These are phyloP conservation scores for Cytospora piceae DNA, from an alignment of 2,329 filamentous ascomycete genomes.

Conservation along the genomic window DNA sequence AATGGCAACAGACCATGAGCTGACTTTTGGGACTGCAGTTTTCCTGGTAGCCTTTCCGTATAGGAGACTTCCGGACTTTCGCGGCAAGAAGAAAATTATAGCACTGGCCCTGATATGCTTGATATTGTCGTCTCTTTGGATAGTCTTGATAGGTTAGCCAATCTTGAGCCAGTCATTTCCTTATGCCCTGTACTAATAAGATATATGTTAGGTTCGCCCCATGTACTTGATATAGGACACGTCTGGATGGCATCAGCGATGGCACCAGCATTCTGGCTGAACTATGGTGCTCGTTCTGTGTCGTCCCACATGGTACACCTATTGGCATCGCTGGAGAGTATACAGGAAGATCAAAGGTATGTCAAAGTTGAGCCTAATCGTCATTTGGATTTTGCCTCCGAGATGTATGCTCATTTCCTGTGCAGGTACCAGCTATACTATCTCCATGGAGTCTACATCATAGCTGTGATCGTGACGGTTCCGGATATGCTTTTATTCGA, in stretches of 20 bases:
- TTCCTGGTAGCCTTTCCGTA: neutral
- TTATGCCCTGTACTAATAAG: neutral
- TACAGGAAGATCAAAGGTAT: constrained; percentile 9
- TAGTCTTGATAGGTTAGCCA: neutral
- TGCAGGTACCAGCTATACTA: constrained; percentile 1
- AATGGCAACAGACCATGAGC: neutral
- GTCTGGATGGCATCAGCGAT: neutral
- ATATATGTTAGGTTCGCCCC: neutral
- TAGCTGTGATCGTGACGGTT: neutral
- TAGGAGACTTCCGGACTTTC: neutral
- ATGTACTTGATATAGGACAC: neutral
- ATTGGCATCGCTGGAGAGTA: neutral
- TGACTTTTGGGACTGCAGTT: neutral
- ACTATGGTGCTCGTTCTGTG: neutral
- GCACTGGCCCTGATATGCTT: neutral
- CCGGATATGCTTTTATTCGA: neutral
- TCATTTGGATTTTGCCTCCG: rapidly evolving
- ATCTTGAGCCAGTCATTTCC: neutral
- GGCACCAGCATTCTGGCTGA: constrained; percentile 2
- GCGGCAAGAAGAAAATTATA: constrained; percentile 6
- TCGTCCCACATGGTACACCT: constrained; percentile 7
- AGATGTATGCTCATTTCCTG: neutral
- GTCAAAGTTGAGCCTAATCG: neutral
- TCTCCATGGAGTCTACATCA: neutral
- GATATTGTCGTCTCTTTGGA: constrained; percentile 2